Evolutionary conservation across 176 grass and related monocot genomes (phyloP).

Genomic region (Saccharum spontaneum): DNA sequence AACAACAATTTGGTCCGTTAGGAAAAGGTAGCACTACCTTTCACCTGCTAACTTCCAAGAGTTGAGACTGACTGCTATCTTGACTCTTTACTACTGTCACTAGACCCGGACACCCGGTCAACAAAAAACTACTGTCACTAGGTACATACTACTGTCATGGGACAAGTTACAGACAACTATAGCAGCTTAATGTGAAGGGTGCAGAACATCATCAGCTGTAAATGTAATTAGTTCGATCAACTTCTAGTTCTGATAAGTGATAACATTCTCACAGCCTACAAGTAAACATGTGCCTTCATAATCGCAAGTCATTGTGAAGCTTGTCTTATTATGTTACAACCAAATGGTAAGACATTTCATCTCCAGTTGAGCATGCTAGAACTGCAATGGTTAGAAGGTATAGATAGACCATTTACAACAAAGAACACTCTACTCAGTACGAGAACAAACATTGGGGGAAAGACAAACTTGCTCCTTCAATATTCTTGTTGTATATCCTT

Average conservation of each 20-base stretch:
- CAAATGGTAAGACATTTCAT: slow-evolving; percentile 4
- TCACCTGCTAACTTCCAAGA: not conserved
- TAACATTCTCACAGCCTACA: not conserved
- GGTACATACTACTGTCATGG: slow-evolving; percentile 8
- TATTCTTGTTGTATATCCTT: slow-evolving; percentile 28
- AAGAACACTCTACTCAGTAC: not conserved
- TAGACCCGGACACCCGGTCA: not conserved
- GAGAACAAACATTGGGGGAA: slow-evolving; percentile 1
- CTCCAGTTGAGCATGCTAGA: slow-evolving; percentile 1
- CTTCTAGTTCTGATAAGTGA: slow-evolving; percentile 19
- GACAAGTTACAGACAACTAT: slow-evolving; percentile 21
- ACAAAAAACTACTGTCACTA: not conserved
- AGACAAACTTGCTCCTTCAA: slow-evolving; percentile 19
- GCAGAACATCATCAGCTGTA: not conserved
- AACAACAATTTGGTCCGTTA: slow-evolving; percentile 10
- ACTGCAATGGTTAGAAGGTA: slow-evolving; percentile 17
- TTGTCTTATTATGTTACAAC: slow-evolving; percentile 16
- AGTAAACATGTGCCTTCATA: not conserved
- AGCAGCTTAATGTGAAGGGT: not conserved
- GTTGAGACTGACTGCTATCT: not conserved
- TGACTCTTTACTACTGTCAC: not conserved
- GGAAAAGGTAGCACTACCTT: slow-evolving; percentile 11
- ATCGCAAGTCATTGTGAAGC: slow-evolving; percentile 8
- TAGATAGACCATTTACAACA: not conserved
- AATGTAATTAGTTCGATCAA: slow-evolving; percentile 7